Base-by-base conservation (phyloP, 306 rosid genomes). In the Elaeagnus macrophylla region DNA sequence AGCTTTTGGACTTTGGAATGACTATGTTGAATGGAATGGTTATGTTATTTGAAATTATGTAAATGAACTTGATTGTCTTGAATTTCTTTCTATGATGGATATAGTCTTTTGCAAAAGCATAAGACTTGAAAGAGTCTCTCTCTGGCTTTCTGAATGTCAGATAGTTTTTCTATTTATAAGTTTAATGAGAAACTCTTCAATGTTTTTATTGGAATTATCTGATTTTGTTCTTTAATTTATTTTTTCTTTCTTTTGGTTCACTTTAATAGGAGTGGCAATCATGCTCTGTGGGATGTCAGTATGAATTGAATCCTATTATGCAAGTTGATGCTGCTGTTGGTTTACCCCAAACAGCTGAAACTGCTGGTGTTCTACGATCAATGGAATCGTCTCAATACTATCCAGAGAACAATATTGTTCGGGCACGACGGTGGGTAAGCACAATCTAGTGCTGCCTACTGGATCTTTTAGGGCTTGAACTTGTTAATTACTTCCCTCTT, bases 401-500 rank as follows among this genome's bases (percentile, higher is more conserved):
- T 77, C 10, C 52, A 53, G 89, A 82, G 69, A 91, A 87, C 65
- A 67, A 82, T 71, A 42, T 91, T 77, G 75, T 56, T 60, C 48
- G 52, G 72, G 99, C 99, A 75, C 83, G 89, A 87, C 89, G 99
- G 99, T 91, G 99, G 99, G 99, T 84, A 91, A 91, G 99, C 94
- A 87, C 82, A 67, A 59, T 70, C 48, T 55, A 42, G 65, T 74
- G 47, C 63, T 48, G 75, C 76, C 64, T 69, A 47, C 60, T 77
- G 72, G 35, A 38, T 60, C 68, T 45, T 49, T 57, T 67, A 53
- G 48, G 68, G 63, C 37, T 17, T 25, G 32, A 25, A 15, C 15
- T 7, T 60, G 15, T 32, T 32, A 8, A 18, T 12, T 37, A 35
- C 13, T 39, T 39, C 56, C 63, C 52, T 43, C 39, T 17, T 11